Base-by-base conservation (phyloP, 257 asterid genomes). In the Coffea canephora region DNA sequence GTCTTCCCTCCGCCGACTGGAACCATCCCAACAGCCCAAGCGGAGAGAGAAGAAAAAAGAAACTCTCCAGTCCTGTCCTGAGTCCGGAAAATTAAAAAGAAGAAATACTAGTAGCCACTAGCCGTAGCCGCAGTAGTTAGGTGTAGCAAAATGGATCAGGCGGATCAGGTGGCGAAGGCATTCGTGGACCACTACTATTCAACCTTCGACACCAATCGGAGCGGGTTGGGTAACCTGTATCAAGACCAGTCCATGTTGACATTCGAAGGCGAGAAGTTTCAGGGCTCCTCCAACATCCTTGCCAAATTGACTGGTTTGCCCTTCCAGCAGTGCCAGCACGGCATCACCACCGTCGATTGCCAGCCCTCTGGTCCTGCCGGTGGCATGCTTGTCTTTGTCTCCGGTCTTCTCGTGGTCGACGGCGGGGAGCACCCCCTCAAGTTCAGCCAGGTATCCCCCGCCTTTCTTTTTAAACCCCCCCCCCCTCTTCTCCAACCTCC, bases 351-450 rank as follows among this genome's bases (percentile, higher is more conserved):
- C 61, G 84, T 85, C 36, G 91, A 86, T 79, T 88, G 83, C 81
- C 91, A 88, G 86, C 90, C 84, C 12, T 88, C 89, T 11, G 91
- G 91, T 12, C 87, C 88, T 49, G 83, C 86, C 64, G 87, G 85
- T 0, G 89, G 91, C 15, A 83, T 88, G 87, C 84, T 88, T 57
- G 91, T 88, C 25, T 83, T 88, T 16, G 89, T 86, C 74, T 88
- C 88, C 46, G 91, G 88, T 48, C 72, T 77, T 46, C 90, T 86
- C 49, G 85, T 83, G 80, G 82, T 88, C 27, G 80, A 73, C 25
- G 91, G 91, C 31, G 91, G 86, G 73, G 89, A 86, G 62, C 89
- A 88, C 76, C 82, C 88, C 39, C 88, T 86, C 85, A 88, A 86
- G 76, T 86, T 88, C 75, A 76, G 77, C 43, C 81, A 82, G 81